phyloP scores from a whole-genome alignment of 257 asterid species.

The Plantago elongata region DNA sequence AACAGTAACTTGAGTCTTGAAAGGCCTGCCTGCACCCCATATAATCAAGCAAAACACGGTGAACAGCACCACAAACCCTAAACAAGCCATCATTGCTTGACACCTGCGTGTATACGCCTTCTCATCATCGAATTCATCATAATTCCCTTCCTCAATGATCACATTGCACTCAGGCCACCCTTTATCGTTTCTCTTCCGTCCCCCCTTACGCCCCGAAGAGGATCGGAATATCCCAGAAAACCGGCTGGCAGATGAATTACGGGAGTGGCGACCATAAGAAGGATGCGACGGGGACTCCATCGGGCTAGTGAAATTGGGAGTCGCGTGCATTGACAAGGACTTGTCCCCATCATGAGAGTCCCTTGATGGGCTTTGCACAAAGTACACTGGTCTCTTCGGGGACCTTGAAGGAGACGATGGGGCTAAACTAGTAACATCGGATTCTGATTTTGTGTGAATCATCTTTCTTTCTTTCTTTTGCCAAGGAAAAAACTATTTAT shows the following conservation, averaged over 20 bases:
- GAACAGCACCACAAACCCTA: conserved; percentile 62
- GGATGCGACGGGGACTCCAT: conserved; percentile 98
- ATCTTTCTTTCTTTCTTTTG: conserved; percentile 23
- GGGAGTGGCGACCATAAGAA: conserved; percentile 86
- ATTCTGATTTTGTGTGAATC: conserved; percentile 88
- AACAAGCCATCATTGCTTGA: conserved; percentile 67
- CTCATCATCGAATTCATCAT: conserved; percentile 65
- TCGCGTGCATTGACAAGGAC: conserved; percentile 78
- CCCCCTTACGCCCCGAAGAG: conserved; percentile 69
- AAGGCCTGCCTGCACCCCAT: conserved; percentile 92
- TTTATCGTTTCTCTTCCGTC: conserved; percentile 75
- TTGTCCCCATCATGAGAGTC: conserved; percentile 94
- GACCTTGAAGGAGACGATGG: conserved; percentile 95
- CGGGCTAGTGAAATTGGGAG: conserved; percentile 83
- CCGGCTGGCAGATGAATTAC: conserved; percentile 84
- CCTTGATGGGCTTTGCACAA: conserved; percentile 93
- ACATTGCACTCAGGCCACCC: conserved; percentile 99
- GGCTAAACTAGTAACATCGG: conserved; percentile 86
- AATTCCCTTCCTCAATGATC: conserved; percentile 79
- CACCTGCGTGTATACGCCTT: conserved; percentile 57
- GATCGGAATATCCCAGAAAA: conserved; percentile 96
- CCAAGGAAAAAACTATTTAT: background rate
- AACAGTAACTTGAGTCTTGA: conserved; percentile 50
- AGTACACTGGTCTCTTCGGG: conserved; percentile 79
- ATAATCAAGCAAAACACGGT: conserved; percentile 81